Evolutionary conservation across 768 basidiomycete species (phyloP).

Genomic region (Lentinula boryana): DNA sequence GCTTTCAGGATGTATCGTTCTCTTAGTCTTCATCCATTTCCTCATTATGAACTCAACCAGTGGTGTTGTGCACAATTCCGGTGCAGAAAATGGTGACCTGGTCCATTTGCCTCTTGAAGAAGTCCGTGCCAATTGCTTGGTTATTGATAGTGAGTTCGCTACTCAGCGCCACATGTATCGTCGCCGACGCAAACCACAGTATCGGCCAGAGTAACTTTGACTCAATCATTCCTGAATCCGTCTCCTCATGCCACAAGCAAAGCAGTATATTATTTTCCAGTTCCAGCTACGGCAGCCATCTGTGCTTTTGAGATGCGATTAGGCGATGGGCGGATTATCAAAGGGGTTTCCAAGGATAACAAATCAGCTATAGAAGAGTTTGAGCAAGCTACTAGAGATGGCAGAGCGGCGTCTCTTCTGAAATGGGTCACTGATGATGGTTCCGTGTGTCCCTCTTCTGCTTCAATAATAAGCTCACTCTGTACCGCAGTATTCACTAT

Average conservation of each 20-base stretch:
- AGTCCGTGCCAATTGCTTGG: slow-evolving; percentile 30
- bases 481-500: slow-evolving; percentile 44
- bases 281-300: slow-evolving; percentile 48
- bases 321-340: slow-evolving; percentile 34
- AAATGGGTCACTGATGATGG: slow-evolving; percentile 48
- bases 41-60: not conserved
- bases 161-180: not conserved
- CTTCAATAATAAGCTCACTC: not conserved
- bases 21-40: not conserved
- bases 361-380: slow-evolving; percentile 33
- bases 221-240: slow-evolving; percentile 35
- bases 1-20: not conserved
- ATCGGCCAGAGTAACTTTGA: slow-evolving; percentile 35
- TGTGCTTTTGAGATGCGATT: slow-evolving; percentile 48
- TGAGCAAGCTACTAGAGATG: slow-evolving; percentile 31
- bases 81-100: slow-evolving; percentile 2
- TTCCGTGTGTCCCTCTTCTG: slow-evolving; percentile 19
- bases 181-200: slow-evolving; percentile 19
- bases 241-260: slow-evolving; percentile 29
- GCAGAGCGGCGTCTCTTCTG: slow-evolving; percentile 37
- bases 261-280: slow-evolving; percentile 53
- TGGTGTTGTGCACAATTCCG: slow-evolving; percentile 10
- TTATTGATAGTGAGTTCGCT: slow-evolving; percentile 34
- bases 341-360: slow-evolving; percentile 45
- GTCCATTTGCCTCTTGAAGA: slow-evolving; percentile 32